Base-by-base conservation (phyloP, 23 red algal genomes). In the Gracilaria domingensis region DNA sequence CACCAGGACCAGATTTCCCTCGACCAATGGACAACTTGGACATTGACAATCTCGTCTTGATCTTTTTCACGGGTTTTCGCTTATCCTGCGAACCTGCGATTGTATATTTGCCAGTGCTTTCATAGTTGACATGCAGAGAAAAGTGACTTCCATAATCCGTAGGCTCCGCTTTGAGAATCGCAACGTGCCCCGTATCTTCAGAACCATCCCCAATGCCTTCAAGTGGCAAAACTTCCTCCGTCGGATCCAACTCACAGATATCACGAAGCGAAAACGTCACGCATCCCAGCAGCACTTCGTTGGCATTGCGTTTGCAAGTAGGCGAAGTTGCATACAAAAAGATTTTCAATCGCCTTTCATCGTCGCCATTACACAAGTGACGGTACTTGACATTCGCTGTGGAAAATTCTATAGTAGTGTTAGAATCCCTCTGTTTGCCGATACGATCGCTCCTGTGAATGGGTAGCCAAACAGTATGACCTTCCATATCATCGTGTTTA, bases 341-440 rank as follows among this genome's bases (percentile, higher is more conserved):
- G 23, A 92, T 40, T 75, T 64, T 73, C 64, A 92, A 9, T 26
- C 51, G 23, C 26, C 89, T 8, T 60, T 83, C 89, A 24, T 92
- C 89, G 50, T 92, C 89, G 4, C 79, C 89, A 62, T 92, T 92
- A 35, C 89, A 92, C 33, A 92, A 33, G 49, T 92, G 89, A 29
- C 89, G 89, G 54, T 92, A 75, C 38, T 73, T 84, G 8, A 92
- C 17, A 34, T 60, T 58, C 1, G 49, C 53, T 20, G 69, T 60
- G 2, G 59, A 77, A 53, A 92, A 92, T 39, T 92, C 89, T 38
- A 92, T 72, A 29, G 66, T 62, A 34, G 89, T 56, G 23, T 73
- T 84, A 11, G 78, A 83, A 42, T 92, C 66, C 18, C 64, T 50
- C 24, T 92, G 89, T 32, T 78, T 92, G 33, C 34, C 73, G 35